Percentiles rank a stretch among this genome's conserved stretches.
Conservation (phyloP, 2,329 filamentous ascomycete genomes). For the Phyllosticta capitalensis region DNA sequence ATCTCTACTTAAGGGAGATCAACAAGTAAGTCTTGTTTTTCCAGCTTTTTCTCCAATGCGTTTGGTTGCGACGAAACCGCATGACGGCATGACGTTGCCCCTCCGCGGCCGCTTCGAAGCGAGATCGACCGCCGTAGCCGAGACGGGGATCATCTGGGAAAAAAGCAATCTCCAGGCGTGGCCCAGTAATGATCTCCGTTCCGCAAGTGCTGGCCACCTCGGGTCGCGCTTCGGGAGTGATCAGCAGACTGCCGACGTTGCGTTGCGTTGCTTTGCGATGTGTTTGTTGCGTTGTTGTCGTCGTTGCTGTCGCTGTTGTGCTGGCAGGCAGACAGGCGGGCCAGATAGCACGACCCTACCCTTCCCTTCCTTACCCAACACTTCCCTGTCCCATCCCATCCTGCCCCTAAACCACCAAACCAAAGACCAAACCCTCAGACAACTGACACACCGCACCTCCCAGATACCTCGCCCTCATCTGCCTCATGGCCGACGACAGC, state of each 20-base stretch:
- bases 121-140: not conserved
- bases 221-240: not conserved
- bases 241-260: not conserved
- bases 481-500: conserved; percentile 74
- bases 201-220: not conserved
- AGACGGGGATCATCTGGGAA: not conserved
- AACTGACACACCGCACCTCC: not conserved
- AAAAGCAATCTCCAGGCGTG: not conserved
- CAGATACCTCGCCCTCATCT: conserved; percentile 70
- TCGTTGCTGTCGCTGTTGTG: not conserved
- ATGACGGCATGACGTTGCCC: not conserved
- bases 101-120: not conserved
- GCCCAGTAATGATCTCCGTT: not conserved
- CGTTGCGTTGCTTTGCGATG: too few relatives aligned
- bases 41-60: too few relatives aligned
- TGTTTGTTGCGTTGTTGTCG: too few relatives aligned
- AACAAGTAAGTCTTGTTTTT: conserved; percentile 45
- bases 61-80: not conserved
- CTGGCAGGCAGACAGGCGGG: not conserved
- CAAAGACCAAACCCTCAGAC: not conserved
- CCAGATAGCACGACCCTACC: not conserved
- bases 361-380: too few relatives aligned
- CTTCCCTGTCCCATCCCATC: too few relatives aligned
- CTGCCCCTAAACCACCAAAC: not conserved
- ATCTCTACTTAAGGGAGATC: conserved; percentile 56